Base-by-base conservation (phyloP, 331 rosid species). In the Arachis monticola region DNA sequence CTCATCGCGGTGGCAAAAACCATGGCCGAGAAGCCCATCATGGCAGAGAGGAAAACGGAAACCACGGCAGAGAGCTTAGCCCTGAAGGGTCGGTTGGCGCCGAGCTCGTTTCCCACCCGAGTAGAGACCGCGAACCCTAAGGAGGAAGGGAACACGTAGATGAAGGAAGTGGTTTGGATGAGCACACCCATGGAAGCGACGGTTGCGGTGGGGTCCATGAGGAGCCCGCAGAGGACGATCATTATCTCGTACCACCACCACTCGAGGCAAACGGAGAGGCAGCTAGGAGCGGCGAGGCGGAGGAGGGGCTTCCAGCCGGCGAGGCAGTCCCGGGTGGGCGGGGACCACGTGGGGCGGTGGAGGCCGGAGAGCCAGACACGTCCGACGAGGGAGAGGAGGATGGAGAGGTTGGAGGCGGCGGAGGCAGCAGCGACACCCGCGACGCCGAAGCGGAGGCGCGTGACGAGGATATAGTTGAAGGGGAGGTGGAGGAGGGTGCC, bases 241-340 rank as follows among this genome's bases (percentile, higher is more conserved):
- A 94, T 88, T 86, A 94, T 92, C 88, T 94, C 99, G 68, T 94
- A 94, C 99, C 99, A 94, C 99, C 99, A 94, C 99, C 99, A 94
- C 57, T 94, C 99, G 74, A 94, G 60, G 61, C 99, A 94, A 11
- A 94, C 99, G 0, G 99, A 94, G 2, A 87, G 90, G 40, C 99
- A 94, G 73, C 97, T 94, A n/a, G 99, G 99, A 6, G 85, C 87
- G 0, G 99, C 96, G 0, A 91, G 81, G 59, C 78, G 75, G 7
- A 90, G 73, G 22, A 94, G 77, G 14, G 96, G 91, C 83, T 62
- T 70, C 91, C 93, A 94, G 27, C 96, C 96, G 8, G 64, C 32
- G 1, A 94, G 55, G 8, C 97, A 94, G 4, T 94, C 96, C 0
- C 83, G 70, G 72, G 84, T 90, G 32, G 96, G 96, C 7, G 73